Conservation (phyloP, 129 eudicot species). For the Arctium minus region DNA sequence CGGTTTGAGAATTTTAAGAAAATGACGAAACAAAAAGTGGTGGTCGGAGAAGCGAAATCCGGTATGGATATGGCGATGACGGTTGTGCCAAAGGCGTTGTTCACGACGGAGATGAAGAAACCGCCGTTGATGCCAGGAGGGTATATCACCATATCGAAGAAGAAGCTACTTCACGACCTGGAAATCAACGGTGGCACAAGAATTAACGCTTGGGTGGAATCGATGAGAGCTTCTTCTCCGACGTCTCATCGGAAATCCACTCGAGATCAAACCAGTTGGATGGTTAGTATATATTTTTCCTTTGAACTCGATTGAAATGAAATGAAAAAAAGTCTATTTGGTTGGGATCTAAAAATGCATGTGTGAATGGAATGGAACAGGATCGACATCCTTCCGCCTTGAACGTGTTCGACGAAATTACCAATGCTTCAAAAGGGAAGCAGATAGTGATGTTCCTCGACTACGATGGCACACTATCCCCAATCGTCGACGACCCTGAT, state of each 20-base stretch:
- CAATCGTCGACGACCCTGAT: slow-evolving; percentile 93
- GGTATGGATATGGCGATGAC: slow-evolving; percentile 38
- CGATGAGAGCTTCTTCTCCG: slow-evolving; percentile 97
- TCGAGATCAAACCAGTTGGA: slow-evolving; percentile 54
- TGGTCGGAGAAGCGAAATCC: slow-evolving; percentile 44
- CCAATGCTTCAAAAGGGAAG: slow-evolving; percentile 82
- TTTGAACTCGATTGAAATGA: not conserved
- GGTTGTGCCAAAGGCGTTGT: slow-evolving; percentile 39
- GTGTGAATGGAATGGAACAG: slow-evolving; percentile 48
- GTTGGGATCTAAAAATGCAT: not conserved
- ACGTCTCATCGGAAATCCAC: slow-evolving; percentile 49
- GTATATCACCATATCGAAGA: slow-evolving; percentile 51
- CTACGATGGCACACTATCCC: slow-evolving; percentile 95
- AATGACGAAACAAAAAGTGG: slow-evolving; percentile 77
- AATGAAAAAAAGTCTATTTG: not conserved
- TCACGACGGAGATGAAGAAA: slow-evolving; percentile 51
- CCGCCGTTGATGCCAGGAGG: slow-evolving; percentile 66
- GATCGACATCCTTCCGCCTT: slow-evolving; percentile 81
- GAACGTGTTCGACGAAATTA: slow-evolving; percentile 77
- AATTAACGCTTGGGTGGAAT: slow-evolving; percentile 82
- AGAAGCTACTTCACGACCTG: slow-evolving; percentile 61
- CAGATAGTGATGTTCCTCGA: slow-evolving; percentile 91
- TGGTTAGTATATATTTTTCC: slow-evolving; percentile 26
- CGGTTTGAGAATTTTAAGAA: not conserved
- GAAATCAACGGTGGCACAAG: slow-evolving; percentile 56